Conservation (phyloP, 192 early-diverging fungal species). For the Chytriomyces sp. region DNA sequence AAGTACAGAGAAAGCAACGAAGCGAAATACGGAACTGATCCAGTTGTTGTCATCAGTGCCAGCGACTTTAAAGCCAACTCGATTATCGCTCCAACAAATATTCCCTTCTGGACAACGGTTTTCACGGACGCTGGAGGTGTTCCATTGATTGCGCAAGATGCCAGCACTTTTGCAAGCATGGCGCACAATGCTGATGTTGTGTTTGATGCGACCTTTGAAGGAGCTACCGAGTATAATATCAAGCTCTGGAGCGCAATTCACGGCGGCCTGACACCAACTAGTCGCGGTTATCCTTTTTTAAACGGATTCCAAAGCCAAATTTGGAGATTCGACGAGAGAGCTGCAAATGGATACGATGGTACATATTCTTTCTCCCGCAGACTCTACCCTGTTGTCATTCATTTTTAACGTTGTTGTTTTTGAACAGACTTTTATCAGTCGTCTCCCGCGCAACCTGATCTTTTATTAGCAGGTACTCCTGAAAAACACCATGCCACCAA, state of each 20-base stretch:
- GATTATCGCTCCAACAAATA: slow-evolving; percentile 1
- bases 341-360: background rate
- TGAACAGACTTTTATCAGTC: slow-evolving; percentile 5
- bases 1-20: slow-evolving; percentile 4
- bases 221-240: background rate
- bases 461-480: background rate
- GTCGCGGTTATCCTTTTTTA: slow-evolving; percentile 20
- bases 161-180: background rate
- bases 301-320: slow-evolving; percentile 17
- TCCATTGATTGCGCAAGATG: background rate
- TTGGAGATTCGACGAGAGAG: slow-evolving; percentile 17
- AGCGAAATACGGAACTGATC: background rate
- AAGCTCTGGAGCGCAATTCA: slow-evolving; percentile 7
- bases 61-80: background rate
- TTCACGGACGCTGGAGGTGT: slow-evolving; percentile 12
- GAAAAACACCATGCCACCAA: no score
- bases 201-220: slow-evolving; percentile 12
- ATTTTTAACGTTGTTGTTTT: background rate
- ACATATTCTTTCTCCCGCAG: background rate
- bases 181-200: slow-evolving; percentile 7
- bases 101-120: background rate
- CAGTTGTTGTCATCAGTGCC: background rate
- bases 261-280: background rate
- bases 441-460: slow-evolving; percentile 12
- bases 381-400: background rate